A percentile compares a stretch with the other conserved stretches of the same genome.
Conservation (phyloP, 495 filamentous ascomycete species). For the Daldinia loculata region DNA sequence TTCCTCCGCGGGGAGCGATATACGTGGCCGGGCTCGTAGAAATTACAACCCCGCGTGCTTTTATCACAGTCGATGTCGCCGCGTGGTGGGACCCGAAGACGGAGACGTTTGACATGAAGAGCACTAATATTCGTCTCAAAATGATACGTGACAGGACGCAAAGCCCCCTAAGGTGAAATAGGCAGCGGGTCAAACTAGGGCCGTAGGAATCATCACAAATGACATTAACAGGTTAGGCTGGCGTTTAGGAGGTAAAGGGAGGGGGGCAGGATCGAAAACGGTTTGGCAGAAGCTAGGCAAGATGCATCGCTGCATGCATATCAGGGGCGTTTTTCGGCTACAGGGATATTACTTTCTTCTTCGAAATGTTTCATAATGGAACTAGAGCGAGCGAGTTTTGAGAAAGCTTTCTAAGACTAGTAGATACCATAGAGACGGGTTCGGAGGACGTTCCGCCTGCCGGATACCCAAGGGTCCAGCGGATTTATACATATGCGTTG, state of each 20-base stretch:
- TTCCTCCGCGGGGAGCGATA: conserved; percentile 70
- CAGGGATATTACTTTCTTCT: conserved; percentile 12
- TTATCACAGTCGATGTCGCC: conserved; percentile 42
- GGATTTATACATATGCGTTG: conserved; percentile 4
- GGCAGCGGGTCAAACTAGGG: not conserved
- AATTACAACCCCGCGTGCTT: conserved; percentile 63
- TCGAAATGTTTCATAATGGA: conserved; percentile 4
- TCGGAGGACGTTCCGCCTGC: not conserved
- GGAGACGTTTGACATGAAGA: conserved; percentile 33
- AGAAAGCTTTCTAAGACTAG: not conserved
- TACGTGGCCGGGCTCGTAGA: conserved; percentile 72
- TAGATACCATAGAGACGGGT: conserved; percentile 30
- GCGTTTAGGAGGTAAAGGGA: conserved; percentile 16
- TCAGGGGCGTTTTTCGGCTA: conserved; percentile 24
- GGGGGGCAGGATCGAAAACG: conserved; percentile 18
- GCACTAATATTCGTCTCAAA: conserved; percentile 5
- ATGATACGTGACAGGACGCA: conserved; percentile 16
- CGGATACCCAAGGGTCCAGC: conserved; percentile 5
- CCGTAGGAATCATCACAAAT: not conserved
- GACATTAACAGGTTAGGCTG: conserved; percentile 6
- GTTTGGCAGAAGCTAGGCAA: conserved; percentile 16
- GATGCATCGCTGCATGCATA: conserved; percentile 28
- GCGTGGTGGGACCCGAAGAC: conserved; percentile 46
- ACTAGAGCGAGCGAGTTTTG: conserved; percentile 31
- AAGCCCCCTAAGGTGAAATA: not conserved